Base-by-base conservation (phyloP, 1,284 basidiomycete genomes). In the Wolfiporia cocos region DNA sequence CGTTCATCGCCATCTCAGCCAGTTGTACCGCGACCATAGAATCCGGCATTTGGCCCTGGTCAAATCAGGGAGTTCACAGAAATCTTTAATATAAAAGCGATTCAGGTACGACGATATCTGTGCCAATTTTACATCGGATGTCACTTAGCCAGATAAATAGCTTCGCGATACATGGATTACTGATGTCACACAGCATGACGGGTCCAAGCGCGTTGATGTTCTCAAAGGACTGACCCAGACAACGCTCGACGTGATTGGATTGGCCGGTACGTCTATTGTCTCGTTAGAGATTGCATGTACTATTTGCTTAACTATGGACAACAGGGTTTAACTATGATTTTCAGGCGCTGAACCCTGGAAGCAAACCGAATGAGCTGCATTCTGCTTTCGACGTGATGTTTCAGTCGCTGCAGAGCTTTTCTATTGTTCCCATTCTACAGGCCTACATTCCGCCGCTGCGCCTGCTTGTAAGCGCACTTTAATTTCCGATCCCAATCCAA, bases 271-370 rank as follows among this genome's bases (percentile, higher is more conserved):
- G 9, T 5, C 15, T 28, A 21, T n/a, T 5, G 17, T 3, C 4
- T 10, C 11, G 18, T 9, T 1, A 17, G 22, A n/a, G 34, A 19
- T 19, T n/a, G 34, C 10, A 7, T 36, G 6, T 36, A 17, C 17
- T 14, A 7, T 7, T 14, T 32, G 18, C 21, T 15, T 7, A 14
- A 37, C 7, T 5, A n/a, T 14, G 17, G 9, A 20, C 19, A 5
- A 6, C 5, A 68, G 67, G 67, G 0, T 82, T 82, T 59, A 68
- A 71, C 54, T 76, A 79, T 51, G 51, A 69, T n/a, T 77, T 82
- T 54, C 57, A 70, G 11, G 51, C 66, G 0, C 50, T 70, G n/a
- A 51, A 55, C 6, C 38, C 56, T 43, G 49, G 57, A 4, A 54
- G 51, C 0, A 38, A 53, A 10, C 39, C 58, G 2, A 68, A 69